phyloP scores from a whole-genome alignment of 441 rosid species.

The Breynia disticha region DNA sequence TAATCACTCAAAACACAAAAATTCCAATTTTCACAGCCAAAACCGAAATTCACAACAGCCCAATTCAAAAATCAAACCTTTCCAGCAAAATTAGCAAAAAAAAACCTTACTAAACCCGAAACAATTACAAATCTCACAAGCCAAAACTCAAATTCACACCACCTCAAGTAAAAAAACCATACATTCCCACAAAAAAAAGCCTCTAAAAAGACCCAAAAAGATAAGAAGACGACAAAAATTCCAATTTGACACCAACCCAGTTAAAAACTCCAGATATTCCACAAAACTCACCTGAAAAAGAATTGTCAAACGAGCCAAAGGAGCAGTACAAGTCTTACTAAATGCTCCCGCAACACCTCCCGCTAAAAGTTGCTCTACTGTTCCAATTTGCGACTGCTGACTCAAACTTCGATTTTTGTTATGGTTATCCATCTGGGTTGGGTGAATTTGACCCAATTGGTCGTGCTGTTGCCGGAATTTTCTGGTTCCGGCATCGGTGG shows the following conservation, averaged over 20 bases:
- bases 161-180: too few species aligned
- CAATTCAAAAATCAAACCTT: background rate
- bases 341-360: slow-evolving; percentile 93
- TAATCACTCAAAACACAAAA: background rate
- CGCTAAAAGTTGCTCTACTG: slow-evolving; percentile 51
- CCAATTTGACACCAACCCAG: background rate
- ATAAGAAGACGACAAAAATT: too few species aligned
- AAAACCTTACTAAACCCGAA: too few species aligned
- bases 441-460: background rate
- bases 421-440: too few species aligned
- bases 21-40: background rate
- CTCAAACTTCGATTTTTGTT: background rate
- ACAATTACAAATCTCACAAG: too few species aligned
- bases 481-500: slow-evolving; percentile 42
- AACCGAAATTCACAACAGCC: too few species aligned
- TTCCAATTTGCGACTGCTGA: slow-evolving; percentile 42
- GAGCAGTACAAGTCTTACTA: slow-evolving; percentile 88
- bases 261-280: background rate
- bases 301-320: slow-evolving; percentile 85
- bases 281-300: slow-evolving; percentile 54
- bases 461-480: slow-evolving; percentile 33
- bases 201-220: too few species aligned
- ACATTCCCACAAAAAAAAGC: too few species aligned
- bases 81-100: background rate
- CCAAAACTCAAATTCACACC: too few species aligned